phyloP scores from a whole-genome alignment of 345 rosid genomes.

The Aquilaria sinensis region DNA sequence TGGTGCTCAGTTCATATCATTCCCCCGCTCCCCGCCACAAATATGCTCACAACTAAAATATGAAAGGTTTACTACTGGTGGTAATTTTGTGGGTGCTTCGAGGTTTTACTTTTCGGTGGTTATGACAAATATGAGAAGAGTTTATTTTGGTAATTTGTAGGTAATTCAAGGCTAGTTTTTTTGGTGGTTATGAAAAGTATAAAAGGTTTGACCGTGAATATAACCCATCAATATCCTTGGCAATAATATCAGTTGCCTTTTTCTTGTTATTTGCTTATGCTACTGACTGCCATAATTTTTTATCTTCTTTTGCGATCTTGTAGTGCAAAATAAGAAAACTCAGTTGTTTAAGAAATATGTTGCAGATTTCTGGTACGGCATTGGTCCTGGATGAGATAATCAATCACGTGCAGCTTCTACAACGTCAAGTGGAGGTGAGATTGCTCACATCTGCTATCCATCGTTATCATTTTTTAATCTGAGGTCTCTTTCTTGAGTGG shows the following conservation, averaged over 20 bases:
- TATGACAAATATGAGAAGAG: too few species aligned
- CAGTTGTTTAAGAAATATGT: background rate
- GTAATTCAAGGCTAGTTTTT: too few species aligned
- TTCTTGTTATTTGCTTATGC: background rate
- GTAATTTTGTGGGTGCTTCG: too few species aligned
- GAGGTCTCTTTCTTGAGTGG: too few species aligned
- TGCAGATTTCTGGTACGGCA: constrained; percentile 96
- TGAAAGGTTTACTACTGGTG: too few species aligned
- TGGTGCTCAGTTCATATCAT: too few species aligned
- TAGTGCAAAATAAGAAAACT: background rate
- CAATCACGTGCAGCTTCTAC: constrained; percentile 88
- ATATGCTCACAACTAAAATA: too few species aligned
- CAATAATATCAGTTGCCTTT: too few species aligned
- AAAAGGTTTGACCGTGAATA: background rate
- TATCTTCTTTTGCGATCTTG: background rate
- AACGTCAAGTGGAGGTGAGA: constrained; percentile 96
- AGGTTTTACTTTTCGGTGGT: too few species aligned
- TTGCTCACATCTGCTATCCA: background rate
- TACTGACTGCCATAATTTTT: background rate
- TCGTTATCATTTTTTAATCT: background rate
- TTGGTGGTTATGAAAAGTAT: too few species aligned
- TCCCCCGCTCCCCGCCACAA: too few species aligned
- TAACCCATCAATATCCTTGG: background rate
- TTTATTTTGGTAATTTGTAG: too few species aligned
- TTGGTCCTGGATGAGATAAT: constrained; percentile 93